Base-by-base conservation (phyloP, 164 flowering plant genomes). In the Chimonanthus praecox region DNA sequence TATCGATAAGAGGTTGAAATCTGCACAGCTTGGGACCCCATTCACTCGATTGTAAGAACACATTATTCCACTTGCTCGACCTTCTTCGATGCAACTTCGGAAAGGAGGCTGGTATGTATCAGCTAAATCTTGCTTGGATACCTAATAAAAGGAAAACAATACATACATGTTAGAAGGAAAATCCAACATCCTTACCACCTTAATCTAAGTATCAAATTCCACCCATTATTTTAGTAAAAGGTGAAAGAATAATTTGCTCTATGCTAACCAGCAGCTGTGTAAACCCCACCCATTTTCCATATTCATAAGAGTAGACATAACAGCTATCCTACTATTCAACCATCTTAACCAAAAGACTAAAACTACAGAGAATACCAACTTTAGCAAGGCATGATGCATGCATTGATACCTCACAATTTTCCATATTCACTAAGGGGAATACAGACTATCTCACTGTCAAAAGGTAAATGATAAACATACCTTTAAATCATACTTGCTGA, bases 61-160 rank as follows among this genome's bases (percentile, higher is more conserved):
- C 97, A 94, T 91, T 20, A 94, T 87, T 15, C 97, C 91, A 74
- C 94, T 92, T 13, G 97, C 95, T 76, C 75, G 68, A 15, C 89
- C 97, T 74, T 89, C 50, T 73, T 88, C 64, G 2, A 94, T 72
- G 76, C 99, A 94, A 11, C 83, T 88, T 78, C 81, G 73, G 82
- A 94, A 94, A 64, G 98, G 98, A 13, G 97, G 95, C 72, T 94
- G 95, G 78, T 83, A 92, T 6, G 97, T 91, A 77, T 94, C 98
- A 15, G 92, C 92, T 70, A 92, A 66, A 76, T 94, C 98, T 78
- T 92, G 97, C 74, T 68, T 46, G 1, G 85, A 77, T 6, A 94
- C 99, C 99, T 94, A 49, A 0, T 43, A 5, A 66, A 66, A 66
- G 47, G 7, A 66, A 44, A 46, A 10, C 69, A 15, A 54, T n/a